A percentile compares a stretch with the other conserved stretches of the same genome.
phyloP scores from a whole-genome alignment of 108 stramenopile species.

The Chaetoceros tenuissimus region DNA sequence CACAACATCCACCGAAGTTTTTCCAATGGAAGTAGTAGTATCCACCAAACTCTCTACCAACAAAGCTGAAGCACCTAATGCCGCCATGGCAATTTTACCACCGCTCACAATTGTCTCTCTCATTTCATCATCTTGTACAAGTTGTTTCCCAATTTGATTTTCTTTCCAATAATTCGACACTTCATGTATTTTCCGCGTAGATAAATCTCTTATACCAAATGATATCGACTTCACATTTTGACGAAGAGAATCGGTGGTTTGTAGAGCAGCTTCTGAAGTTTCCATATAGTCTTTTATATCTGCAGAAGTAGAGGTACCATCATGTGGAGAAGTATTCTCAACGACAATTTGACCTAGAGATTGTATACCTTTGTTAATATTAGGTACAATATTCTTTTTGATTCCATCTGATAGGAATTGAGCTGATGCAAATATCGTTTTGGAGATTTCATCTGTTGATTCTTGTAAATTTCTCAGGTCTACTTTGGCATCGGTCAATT shows the following conservation, averaged over 20 bases:
- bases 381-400: background rate
- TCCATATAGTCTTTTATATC: too few species aligned
- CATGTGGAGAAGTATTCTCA: too few species aligned
- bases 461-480: too few species aligned
- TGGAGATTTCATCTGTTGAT: too few species aligned
- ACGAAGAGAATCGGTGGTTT: background rate
- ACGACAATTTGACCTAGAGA: background rate
- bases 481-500: too few species aligned
- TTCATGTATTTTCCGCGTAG: background rate
- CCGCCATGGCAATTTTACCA: conserved; percentile 32
- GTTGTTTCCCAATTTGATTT: conserved; percentile 1
- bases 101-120: conserved; percentile 19
- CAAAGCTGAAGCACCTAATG: conserved; percentile 31
- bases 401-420: background rate
- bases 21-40: conserved; percentile 12
- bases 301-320: too few species aligned
- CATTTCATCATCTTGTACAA: conserved; percentile 17
- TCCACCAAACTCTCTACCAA: conserved; percentile 34
- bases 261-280: background rate
- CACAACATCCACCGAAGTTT: conserved; percentile 19
- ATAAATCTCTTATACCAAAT: background rate
- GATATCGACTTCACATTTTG: background rate
- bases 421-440: background rate
- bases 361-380: background rate
- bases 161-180: conserved; percentile 2